Base-by-base conservation (phyloP, 2,329 filamentous ascomycete species). In the Apiospora koreana region DNA sequence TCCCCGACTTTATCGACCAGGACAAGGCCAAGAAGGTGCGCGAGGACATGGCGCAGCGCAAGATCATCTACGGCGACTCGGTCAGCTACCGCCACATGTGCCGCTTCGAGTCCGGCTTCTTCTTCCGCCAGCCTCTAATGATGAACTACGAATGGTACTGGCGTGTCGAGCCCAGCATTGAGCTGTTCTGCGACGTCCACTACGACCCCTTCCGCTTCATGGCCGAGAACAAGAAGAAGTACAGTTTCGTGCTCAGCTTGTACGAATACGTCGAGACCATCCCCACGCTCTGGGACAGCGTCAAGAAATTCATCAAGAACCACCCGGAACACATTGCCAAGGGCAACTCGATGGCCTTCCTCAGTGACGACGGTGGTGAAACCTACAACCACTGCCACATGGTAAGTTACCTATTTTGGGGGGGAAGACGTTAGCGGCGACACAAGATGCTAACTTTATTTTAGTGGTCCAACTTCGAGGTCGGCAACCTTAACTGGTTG, bases 71-170 rank as follows among this genome's bases (percentile, higher is more conserved):
- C 80, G 96, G 96, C 72, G 96, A 98, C 82, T 97, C 94, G 14
- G 85, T 97, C 83, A 97, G 94, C 84, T 99, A 99, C 86, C 91
- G 96, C 73, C 97, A 99, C 86, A 99, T 99, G 96, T 99, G 96
- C 84, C 94, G 96, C 74, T 99, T 97, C 80, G 96, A 99, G 83
- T 98, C 95, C 9, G 96, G 96, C 48, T 99, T 99, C 88, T 99
- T 99, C 88, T 99, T 98, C 90, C 94, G 93, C 72, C 96, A 99
- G 81, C 89, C 90, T 41, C 85, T 98, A 75, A 95, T 99, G 93
- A 84, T 93, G 81, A 94, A 98, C 81, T 99, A 97, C 83, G 96
- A 99, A 80, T 99, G 94, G 89, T 99, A 99, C 88, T 99, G 96
- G 96, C 94, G 97, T 76, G 96, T 99, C 18, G 96, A 99, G 87